Base-by-base conservation (phyloP, 768 basidiomycete genomes). In the Leccinum disarticulatum region DNA sequence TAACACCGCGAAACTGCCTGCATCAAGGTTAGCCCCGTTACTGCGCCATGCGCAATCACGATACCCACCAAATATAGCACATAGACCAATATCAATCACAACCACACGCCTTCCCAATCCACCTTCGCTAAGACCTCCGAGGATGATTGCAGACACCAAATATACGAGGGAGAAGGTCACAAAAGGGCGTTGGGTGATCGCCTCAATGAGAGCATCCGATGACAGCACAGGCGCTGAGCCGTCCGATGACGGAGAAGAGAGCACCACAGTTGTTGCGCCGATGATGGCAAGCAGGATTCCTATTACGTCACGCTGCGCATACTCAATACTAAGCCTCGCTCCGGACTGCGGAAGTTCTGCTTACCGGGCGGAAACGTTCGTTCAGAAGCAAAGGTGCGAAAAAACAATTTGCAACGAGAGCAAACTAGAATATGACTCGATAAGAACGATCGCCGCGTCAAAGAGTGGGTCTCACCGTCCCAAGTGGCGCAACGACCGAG, bases 1-100 rank as follows among this genome's bases (percentile, higher is more conserved):
- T 2, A 99, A 79, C 0, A 98, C 96, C 4, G 95, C 96, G 73
- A 94, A 98, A 3, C 91, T 93, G n/a, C 92, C 91, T 91, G 54
- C 54, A 36, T 49, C 30, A 50, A 43, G 6, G 48, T 60, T 35
- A 56, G 49, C 49, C 17, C 22, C 8, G 58, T 27, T 28, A 53
- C 47, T 33, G 8, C 43, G 51, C 56, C 57, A 22, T 7, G 46
- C 28, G 25, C 41, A 19, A 36, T 35, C 31, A 58, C 5, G 22
- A 28, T 55, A 51, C 31, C 59, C 57, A 88, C 91, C 91, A 71
- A 92, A 93, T 2, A 95, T 73, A 13, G 93, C 93, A 74, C 93
- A 95, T 25, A 95, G 70, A 0, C 91, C 91, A 17, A 98, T 81
- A 74, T 99, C 95, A 54, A 98, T 81, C 61, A 89, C 85, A 6